A percentile compares a stretch with the other conserved stretches of the same genome.
These are phyloP conservation scores for Trapa bicornis DNA, from an alignment of 345 rosid species.

Conservation along the genomic window DNA sequence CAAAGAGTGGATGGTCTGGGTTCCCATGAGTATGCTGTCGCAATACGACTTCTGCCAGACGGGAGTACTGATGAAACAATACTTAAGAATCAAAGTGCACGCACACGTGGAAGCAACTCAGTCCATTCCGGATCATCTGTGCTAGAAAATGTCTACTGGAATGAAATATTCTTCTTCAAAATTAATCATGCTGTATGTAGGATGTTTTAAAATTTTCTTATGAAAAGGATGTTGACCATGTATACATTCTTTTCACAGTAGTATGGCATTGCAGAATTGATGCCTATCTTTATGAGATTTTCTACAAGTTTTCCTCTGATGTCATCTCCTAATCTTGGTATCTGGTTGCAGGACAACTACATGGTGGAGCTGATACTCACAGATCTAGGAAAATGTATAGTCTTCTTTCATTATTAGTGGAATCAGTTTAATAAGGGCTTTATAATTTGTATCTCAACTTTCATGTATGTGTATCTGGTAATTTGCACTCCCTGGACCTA, in stretches of 20 bases:
- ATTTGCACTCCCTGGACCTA: neutral
- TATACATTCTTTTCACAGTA: neutral
- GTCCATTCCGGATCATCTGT: constrained; percentile 30
- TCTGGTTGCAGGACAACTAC: constrained; percentile 42
- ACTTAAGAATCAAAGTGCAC: constrained; percentile 68
- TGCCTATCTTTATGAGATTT: neutral
- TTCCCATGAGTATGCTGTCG: constrained; percentile 54
- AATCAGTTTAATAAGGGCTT: neutral
- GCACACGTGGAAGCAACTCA: constrained; percentile 65
- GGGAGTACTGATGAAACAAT: constrained; percentile 35
- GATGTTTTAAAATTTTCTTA: neutral
- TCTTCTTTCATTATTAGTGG: neutral
- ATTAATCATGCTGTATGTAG: constrained; percentile 54
- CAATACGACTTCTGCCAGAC: constrained; percentile 41
- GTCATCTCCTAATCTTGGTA: constrained; percentile 10
- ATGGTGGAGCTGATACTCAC: constrained; percentile 53
- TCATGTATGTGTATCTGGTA: neutral
- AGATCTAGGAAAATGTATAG: constrained; percentile 61
- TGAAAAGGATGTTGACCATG: neutral
- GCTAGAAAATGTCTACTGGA: constrained; percentile 56
- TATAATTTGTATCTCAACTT: neutral
- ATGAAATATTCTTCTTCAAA: constrained; percentile 84
- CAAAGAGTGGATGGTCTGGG: constrained; percentile 46
- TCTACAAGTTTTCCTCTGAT: neutral
- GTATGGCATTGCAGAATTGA: neutral